Evolutionary conservation across 1,284 basidiomycete species (phyloP).

Genomic region (Malassezia dermatis): DNA sequence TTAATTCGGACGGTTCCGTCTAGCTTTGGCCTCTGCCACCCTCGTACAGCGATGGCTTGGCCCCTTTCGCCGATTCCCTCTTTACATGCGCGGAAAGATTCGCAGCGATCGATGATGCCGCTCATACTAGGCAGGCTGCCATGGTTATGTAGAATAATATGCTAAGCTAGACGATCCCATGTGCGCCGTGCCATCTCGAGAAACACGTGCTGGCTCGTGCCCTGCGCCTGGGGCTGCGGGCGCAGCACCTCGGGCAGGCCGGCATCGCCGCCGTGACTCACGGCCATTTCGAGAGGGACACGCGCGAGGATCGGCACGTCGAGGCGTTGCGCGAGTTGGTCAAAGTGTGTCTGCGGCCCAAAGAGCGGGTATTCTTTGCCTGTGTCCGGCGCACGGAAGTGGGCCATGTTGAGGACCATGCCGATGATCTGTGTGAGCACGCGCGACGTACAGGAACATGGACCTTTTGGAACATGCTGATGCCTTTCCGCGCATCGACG

Average conservation of each 20-base stretch:
- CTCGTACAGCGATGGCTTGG: too few relatives aligned
- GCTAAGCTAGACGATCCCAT: slow-evolving; percentile 16
- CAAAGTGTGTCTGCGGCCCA: slow-evolving; percentile 62
- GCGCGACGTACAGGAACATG: slow-evolving; percentile 61
- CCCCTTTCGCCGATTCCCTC: too few relatives aligned
- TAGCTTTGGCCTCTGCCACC: too few relatives aligned
- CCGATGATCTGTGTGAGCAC: slow-evolving; percentile 63
- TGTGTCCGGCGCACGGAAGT: slow-evolving; percentile 74
- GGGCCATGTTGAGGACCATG: slow-evolving; percentile 77
- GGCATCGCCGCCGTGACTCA: slow-evolving; percentile 65
- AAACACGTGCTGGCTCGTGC: slow-evolving; percentile 20
- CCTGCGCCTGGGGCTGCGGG: slow-evolving; percentile 24
- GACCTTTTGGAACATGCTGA: slow-evolving; percentile 84
- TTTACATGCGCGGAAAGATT: too few relatives aligned
- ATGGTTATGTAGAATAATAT: not conserved
- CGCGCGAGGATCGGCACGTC: slow-evolving; percentile 66
- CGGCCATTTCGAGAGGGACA: slow-evolving; percentile 67
- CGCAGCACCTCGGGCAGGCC: slow-evolving; percentile 55
- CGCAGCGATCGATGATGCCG: too few relatives aligned
- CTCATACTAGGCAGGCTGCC: not conserved
- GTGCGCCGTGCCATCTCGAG: slow-evolving; percentile 21
- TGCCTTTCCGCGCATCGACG: slow-evolving; percentile 81
- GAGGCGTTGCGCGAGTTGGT: slow-evolving; percentile 57
- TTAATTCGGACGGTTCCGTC: too few relatives aligned
- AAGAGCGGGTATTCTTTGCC: slow-evolving; percentile 65